Evolutionary conservation across 1,284 basidiomycete genomes (phyloP).

Genomic region (Heterobasidion parviporum): DNA sequence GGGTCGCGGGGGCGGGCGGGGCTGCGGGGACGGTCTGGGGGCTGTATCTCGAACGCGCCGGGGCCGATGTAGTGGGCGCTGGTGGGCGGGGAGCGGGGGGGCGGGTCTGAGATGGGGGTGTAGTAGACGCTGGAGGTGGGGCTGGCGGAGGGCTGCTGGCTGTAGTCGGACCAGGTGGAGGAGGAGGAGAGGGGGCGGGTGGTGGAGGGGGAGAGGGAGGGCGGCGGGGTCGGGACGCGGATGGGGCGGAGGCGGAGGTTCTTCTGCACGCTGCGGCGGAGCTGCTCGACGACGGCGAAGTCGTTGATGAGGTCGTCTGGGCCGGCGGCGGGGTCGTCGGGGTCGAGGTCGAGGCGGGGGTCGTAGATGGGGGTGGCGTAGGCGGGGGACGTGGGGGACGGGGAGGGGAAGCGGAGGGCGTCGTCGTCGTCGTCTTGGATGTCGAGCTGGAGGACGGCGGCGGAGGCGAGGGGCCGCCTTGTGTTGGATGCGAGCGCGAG

Average conservation of each 20-base stretch:
- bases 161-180: conserved; percentile 18
- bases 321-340: conserved; percentile 23
- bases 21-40: conserved; percentile 14
- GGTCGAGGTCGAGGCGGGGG: conserved; percentile 21
- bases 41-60: conserved; percentile 17
- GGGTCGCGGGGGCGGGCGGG: conserved; percentile 36
- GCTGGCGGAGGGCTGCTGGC: conserved; percentile 29
- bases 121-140: conserved; percentile 50
- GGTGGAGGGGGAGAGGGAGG: conserved; percentile 16
- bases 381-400: conserved; percentile 9
- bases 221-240: conserved; percentile 34
- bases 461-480: not conserved
- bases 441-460: not conserved
- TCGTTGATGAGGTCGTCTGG: conserved; percentile 54
- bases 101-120: conserved; percentile 41
- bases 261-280: conserved; percentile 61
- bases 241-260: conserved; percentile 72
- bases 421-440: conserved; percentile 13
- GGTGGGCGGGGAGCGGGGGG: conserved; percentile 16
- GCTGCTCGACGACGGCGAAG: conserved; percentile 54
- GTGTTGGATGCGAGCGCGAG: not conserved
- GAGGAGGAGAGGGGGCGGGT: conserved; percentile 21
- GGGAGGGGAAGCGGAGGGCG: conserved; percentile 8
- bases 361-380: conserved; percentile 25
- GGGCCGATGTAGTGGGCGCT: conserved; percentile 21